A percentile compares a stretch with the other conserved stretches of the same genome.
phyloP scores from a whole-genome alignment of 805 yeast genomes.

The Metahyphopichia silvanorum region DNA sequence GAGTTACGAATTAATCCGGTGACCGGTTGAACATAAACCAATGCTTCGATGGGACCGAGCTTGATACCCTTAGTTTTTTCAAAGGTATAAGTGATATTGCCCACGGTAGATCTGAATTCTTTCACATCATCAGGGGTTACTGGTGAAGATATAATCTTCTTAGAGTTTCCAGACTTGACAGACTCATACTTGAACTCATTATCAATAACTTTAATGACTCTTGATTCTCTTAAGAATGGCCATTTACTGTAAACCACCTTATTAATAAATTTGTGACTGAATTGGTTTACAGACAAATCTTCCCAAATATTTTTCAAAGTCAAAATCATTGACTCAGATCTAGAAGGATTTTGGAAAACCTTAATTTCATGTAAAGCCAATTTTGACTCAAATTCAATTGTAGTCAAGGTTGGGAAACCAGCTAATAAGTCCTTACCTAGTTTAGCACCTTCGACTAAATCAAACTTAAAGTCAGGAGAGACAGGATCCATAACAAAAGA shows the following conservation, averaged over 20 bases:
- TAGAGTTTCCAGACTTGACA: constrained; percentile 22
- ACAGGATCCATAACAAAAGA: constrained; percentile 51
- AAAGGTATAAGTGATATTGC: constrained; percentile 40
- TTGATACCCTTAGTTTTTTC: constrained; percentile 59
- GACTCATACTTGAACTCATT: constrained; percentile 46
- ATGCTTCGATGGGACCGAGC: constrained; percentile 49
- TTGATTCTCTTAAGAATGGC: constrained; percentile 88
- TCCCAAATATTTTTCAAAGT: constrained; percentile 52
- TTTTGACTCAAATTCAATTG: constrained; percentile 58
- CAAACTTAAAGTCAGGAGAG: constrained; percentile 43
- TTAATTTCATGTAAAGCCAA: constrained; percentile 61
- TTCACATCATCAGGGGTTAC: constrained; percentile 43
- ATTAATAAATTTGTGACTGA: constrained; percentile 61
- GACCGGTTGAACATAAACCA: constrained; percentile 71
- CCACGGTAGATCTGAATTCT: constrained; percentile 41
- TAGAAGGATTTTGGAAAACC: constrained; percentile 83
- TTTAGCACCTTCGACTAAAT: constrained; percentile 63
- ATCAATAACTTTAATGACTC: constrained; percentile 61
- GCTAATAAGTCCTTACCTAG: constrained; percentile 72
- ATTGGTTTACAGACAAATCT: constrained; percentile 57
- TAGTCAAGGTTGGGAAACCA: constrained; percentile 83
- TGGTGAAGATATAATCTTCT: constrained; percentile 30
- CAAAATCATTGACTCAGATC: constrained; percentile 77
- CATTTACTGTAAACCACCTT: constrained; percentile 72
- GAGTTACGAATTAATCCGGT: constrained; percentile 69